Evolutionary conservation across 495 filamentous ascomycete species (phyloP).

Genomic region (Neurospora tetraspora): DNA sequence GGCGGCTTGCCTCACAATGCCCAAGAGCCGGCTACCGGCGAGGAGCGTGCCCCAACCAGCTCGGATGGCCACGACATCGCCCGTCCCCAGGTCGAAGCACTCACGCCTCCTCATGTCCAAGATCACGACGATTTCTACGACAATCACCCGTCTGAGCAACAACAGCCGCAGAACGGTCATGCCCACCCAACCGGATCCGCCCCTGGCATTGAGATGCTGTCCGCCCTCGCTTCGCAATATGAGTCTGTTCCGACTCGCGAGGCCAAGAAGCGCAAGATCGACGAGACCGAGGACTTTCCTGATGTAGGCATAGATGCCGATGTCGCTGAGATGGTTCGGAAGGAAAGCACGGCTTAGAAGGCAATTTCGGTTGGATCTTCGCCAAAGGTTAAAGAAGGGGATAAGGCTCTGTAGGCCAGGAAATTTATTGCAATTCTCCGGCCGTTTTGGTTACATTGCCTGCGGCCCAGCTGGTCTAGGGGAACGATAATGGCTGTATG

Average conservation of each 20-base stretch:
- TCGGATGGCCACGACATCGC: conserved; percentile 38
- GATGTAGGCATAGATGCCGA: conserved; percentile 71
- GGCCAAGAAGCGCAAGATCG: conserved; percentile 70
- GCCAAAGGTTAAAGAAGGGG: background rate
- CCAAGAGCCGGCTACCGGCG: conserved; percentile 30
- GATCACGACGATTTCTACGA: conserved; percentile 18
- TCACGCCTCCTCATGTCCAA: conserved; percentile 58
- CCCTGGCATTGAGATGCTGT: conserved; percentile 40
- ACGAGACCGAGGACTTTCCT: conserved; percentile 52
- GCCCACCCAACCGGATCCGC: conserved; percentile 17
- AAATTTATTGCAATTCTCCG: background rate
- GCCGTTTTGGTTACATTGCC: background rate
- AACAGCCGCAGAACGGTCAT: conserved; percentile 18
- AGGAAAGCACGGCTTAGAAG: conserved; percentile 23
- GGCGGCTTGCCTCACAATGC: conserved; percentile 52
- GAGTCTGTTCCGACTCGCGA: conserved; percentile 36
- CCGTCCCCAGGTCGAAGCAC: conserved; percentile 70
- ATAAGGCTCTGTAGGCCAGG: background rate
- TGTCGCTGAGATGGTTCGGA: conserved; percentile 67
- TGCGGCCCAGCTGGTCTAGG: background rate
- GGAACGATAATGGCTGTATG: background rate
- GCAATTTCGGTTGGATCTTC: background rate
- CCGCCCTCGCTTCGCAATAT: conserved; percentile 39
- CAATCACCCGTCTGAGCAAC: conserved; percentile 4
- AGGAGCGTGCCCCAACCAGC: conserved; percentile 24